These are phyloP conservation scores for Kwoniella bestiolae DNA, from an alignment of 768 basidiomycete genomes.

Conservation along the genomic window DNA sequence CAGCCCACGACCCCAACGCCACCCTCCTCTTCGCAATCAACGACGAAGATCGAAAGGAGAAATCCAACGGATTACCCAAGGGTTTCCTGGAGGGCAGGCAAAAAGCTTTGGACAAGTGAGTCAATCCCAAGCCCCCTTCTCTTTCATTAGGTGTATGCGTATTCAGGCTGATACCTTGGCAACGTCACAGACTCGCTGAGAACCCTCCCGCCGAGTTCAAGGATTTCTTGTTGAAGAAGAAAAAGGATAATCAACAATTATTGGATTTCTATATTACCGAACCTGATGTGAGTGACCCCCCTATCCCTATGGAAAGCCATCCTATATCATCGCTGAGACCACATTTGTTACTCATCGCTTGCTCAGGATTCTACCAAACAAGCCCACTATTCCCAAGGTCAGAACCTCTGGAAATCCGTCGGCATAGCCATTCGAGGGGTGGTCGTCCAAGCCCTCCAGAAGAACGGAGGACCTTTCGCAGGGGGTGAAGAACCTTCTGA, in stretches of 20 bases:
- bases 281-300: conserved; percentile 39
- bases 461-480: conserved; percentile 44
- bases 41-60: conserved; percentile 42
- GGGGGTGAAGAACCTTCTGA: conserved; percentile 42
- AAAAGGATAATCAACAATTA: conserved; percentile 38
- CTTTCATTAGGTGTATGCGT: neutral
- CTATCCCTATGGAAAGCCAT: neutral
- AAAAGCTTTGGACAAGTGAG: conserved; percentile 49
- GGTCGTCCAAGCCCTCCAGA: conserved; percentile 49
- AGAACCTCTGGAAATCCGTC: conserved; percentile 46
- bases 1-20: conserved; percentile 48
- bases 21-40: conserved; percentile 37
- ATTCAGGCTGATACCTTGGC: no score
- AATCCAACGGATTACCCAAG: conserved; percentile 41
- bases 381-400: conserved; percentile 33
- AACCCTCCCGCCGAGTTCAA: conserved; percentile 47
- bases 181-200: conserved; percentile 43
- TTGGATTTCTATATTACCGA: conserved; percentile 43
- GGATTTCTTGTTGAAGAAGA: conserved; percentile 44
- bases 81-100: conserved; percentile 47
- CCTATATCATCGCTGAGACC: neutral
- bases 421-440: conserved; percentile 46
- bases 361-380: conserved; percentile 40
- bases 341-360: no score
- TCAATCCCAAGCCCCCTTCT: neutral